Percentiles rank a stretch among this genome's conserved stretches.
phyloP scores from a whole-genome alignment of 2,329 filamentous ascomycete genomes.

The Ceratocystiopsis brevicomis region DNA sequence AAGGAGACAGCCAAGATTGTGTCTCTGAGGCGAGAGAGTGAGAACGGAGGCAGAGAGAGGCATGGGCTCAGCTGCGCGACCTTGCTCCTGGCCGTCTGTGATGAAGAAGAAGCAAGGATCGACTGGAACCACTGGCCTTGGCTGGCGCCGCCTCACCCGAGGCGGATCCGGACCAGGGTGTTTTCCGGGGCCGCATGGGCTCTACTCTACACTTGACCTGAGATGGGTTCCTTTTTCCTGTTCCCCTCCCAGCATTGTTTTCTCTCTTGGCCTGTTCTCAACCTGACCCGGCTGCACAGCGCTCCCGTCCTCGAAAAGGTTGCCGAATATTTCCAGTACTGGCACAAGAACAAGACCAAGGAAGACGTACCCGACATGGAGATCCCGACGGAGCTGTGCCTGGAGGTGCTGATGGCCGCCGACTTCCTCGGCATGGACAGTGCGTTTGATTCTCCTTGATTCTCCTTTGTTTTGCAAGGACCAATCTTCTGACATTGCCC shows the following conservation, averaged over 20 bases:
- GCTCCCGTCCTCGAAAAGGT: constrained; percentile 61
- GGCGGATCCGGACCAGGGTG: not conserved
- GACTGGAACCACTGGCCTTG: constrained; percentile 6
- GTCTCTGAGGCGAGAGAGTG: not conserved
- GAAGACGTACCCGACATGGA: constrained; percentile 67
- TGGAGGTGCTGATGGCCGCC: constrained; percentile 59
- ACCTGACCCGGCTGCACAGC: constrained; percentile 21
- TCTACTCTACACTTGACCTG: constrained; percentile 13
- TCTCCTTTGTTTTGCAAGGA: not conserved
- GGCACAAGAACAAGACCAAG: constrained; percentile 50
- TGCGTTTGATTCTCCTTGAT: constrained; percentile 14
- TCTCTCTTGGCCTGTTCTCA: not conserved
- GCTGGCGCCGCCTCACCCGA: not conserved
- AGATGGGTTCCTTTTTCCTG: constrained; percentile 1
- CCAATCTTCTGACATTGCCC: not conserved
- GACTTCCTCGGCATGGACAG: constrained; percentile 57
- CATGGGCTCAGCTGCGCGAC: not conserved
- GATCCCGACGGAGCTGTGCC: constrained; percentile 57
- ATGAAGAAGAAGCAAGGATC: constrained; percentile 17
- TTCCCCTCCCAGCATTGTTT: not conserved
- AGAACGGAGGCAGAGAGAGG: no score
- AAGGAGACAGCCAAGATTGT: constrained; percentile 15
- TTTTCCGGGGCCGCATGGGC: constrained; percentile 6
- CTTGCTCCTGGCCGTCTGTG: constrained; percentile 6
- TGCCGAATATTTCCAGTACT: constrained; percentile 70